Base-by-base conservation (phyloP, 768 basidiomycete species). In the Amanita pseudoporphyria region DNA sequence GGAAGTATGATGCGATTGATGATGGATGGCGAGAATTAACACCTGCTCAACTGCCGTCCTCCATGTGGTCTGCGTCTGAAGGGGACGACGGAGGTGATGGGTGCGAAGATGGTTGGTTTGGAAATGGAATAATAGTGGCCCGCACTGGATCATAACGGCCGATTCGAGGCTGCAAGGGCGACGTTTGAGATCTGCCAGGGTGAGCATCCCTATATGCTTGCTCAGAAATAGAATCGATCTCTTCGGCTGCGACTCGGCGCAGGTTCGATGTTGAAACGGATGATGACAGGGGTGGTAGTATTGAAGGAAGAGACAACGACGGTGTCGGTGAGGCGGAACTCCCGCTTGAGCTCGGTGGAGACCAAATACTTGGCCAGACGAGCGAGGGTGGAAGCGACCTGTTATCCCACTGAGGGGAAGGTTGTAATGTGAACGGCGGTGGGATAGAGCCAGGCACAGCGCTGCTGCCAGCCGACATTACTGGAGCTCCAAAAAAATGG, bases 361-460 rank as follows among this genome's bases (percentile, higher is more conserved):
- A 64, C 66, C 70, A 70, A 38, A 65, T 56, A 10, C 64, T 62
- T 12, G 71, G 64, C 14, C 56, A 53, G 33, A 71, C 62, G 5
- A 70, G 67, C 53, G 60, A 56, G 7, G 71, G 60, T 21, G 60
- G 51, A 58, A 72, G 74, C 0, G 68, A 58, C 2, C 66, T 61
- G 36, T 64, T 67, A 49, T 81, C 77, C 82, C 84, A 85, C 45
- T 78, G 81, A 1, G 82, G 83, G 46, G 65, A 67, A 2, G 84
- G 84, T 59, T 85, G 79, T 3, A 87, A 65, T 9, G 80, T 76
- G 58, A 78, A 84, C 2, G 84, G 84, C 13, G 82, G 75, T 13
- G 73, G 71, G 49, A 74, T 62, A 49, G 59, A 56, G 46, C 59
- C 53, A 19, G 62, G 48, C 22, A 60, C 54, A 18, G 22, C 24